Conservation (phyloP, 495 filamentous ascomycete genomes). For the Xylaria flabelliformis region DNA sequence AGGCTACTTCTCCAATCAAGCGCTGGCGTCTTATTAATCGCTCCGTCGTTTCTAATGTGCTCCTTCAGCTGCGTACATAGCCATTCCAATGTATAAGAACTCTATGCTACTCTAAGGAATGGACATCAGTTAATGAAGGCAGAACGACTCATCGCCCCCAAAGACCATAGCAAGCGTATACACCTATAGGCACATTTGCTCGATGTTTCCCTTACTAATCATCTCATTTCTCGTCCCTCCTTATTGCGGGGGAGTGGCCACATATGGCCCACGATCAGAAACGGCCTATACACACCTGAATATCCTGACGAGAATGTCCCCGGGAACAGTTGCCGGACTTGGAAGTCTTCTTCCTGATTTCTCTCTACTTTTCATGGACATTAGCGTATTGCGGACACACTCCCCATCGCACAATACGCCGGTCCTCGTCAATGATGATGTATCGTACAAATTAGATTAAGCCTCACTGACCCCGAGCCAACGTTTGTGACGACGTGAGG, state of each 20-base stretch:
- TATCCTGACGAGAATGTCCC: background rate
- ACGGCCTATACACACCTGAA: background rate
- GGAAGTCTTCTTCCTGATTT: background rate
- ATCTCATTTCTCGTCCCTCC: background rate
- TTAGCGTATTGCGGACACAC: background rate
- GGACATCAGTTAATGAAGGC: background rate
- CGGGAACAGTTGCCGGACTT: too few species aligned
- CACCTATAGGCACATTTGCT: background rate
- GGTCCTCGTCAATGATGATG: background rate
- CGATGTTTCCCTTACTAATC: background rate
- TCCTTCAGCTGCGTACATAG: background rate
- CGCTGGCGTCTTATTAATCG: conserved; percentile 9
- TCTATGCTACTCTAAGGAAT: background rate
- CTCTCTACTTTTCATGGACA: background rate
- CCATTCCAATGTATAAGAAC: background rate
- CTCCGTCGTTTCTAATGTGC: background rate
- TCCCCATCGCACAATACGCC: background rate
- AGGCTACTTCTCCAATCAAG: background rate
- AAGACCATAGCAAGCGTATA: background rate
- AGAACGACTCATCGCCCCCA: background rate
- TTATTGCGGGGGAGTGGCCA: background rate
- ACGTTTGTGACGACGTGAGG: background rate
- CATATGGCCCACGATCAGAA: background rate
- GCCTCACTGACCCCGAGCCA: conserved; percentile 15
- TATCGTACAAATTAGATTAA: conserved; percentile 14